A percentile compares a stretch with the other conserved stretches of the same genome.
Evolutionary conservation across 2,329 filamentous ascomycete genomes (phyloP).

Genomic region (Neopestalotiopsis sp.): DNA sequence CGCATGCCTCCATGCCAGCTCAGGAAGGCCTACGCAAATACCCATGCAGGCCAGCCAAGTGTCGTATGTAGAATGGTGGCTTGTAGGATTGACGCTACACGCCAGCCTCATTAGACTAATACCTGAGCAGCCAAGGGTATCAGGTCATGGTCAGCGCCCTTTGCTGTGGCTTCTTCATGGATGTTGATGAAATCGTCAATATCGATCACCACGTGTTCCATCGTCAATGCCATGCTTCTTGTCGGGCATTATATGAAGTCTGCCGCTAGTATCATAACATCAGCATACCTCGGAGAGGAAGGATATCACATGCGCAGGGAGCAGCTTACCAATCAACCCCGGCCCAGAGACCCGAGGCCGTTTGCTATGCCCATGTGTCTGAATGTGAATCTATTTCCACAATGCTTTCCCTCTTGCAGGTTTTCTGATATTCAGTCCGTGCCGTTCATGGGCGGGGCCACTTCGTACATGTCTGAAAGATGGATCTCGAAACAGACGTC

Average conservation of each 20-base stretch:
- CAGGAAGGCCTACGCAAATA: not conserved
- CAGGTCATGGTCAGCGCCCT: too few species aligned
- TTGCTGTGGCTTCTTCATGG: too few species aligned
- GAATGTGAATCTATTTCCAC: constrained; percentile 39
- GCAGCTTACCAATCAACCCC: constrained; percentile 44
- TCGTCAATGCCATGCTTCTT: not conserved
- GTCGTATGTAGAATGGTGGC: not conserved
- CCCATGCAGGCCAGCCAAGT: not conserved
- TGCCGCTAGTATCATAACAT: constrained; percentile 11
- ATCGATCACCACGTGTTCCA: not conserved
- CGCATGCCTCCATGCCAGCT: not conserved
- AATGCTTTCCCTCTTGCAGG: constrained; percentile 44
- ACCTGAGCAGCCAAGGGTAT: not conserved
- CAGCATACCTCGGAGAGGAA: not conserved
- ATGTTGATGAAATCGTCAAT: not conserved
- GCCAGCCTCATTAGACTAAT: not conserved
- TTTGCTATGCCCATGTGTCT: constrained; percentile 42
- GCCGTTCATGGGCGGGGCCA: constrained; percentile 40
- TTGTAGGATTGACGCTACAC: not conserved
- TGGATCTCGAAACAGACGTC: constrained; percentile 22
- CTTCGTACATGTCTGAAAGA: constrained; percentile 35
- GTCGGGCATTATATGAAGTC: constrained; percentile 22
- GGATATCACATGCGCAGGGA: not conserved
- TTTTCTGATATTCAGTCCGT: constrained; percentile 41
- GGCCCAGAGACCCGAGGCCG: constrained; percentile 49